Base-by-base conservation (phyloP, 1,284 basidiomycete species). In the Trametes sp. region DNA sequence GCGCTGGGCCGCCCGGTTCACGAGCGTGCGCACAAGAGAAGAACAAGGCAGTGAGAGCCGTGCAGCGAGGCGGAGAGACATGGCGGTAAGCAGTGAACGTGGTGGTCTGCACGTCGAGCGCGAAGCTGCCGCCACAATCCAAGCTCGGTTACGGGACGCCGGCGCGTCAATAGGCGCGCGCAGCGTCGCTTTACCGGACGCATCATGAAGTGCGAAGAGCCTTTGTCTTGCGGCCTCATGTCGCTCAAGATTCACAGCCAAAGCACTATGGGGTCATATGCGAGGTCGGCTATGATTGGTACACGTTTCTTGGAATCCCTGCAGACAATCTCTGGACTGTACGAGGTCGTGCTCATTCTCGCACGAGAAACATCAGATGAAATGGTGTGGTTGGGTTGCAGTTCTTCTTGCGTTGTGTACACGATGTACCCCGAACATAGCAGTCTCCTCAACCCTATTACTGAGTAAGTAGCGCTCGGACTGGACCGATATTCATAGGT, bases 1-100 rank as follows among this genome's bases (percentile, higher is more conserved):
- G 57, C 76, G 66, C 16, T 76, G 69, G 10, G 74, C 71, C 24
- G 81, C 77, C 60, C 73, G 77, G 63, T 79, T 81, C 33, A 80
- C 76, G 31, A 85, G 60, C 4, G 80, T 76, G 57, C 85, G 79
- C 16, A 66, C 63, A 26, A 70, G 50, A 26, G 63, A 55, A 31
- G 63, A 29, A 64, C 48, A 38, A 62, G 54, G 51, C 56, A 31
- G 31, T 54, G 59, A 36, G 11, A 65, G 61, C 4, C 64, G 59
- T 49, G 63, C 48, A 53, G 59, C 64, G 26, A 68, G 61, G 48
- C 57, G 50, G 36, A 59, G 28, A 41, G 66, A 62, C 66, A 68
- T 68, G 46, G 52, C 29, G 52, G 59, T 60, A 36, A 49, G 29
- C 33, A 13, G 46, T 11, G 28, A 42, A 50, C 24, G 45, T 31